A percentile compares a stretch with the other conserved stretches of the same genome.
Evolutionary conservation across 1,284 basidiomycete genomes (phyloP).

Genomic region (Boletellus deceptivus): DNA sequence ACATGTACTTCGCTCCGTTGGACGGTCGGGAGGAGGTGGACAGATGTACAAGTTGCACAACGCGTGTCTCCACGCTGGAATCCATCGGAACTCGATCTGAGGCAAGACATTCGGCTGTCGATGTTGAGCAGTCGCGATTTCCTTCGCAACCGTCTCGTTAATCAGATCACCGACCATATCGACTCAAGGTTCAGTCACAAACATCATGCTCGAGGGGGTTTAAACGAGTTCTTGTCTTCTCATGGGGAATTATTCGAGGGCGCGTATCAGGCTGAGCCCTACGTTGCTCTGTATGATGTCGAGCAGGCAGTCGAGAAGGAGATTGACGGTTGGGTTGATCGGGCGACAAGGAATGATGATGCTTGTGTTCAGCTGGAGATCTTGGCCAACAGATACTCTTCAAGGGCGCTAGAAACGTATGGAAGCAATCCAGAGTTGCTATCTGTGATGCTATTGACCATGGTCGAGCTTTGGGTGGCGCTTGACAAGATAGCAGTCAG

Average conservation of each 20-base stretch:
- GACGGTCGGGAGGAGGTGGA: constrained; percentile 18
- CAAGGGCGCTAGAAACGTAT: constrained; percentile 30
- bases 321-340: constrained; percentile 34
- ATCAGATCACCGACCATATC: background rate
- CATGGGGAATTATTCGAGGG: constrained; percentile 17
- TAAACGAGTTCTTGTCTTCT: constrained; percentile 22
- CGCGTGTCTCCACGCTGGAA: constrained; percentile 24
- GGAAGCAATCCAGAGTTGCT: constrained; percentile 38
- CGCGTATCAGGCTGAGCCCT: constrained; percentile 11
- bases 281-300: constrained; percentile 36
- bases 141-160: constrained; percentile 17
- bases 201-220: constrained; percentile 13
- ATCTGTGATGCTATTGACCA: constrained; percentile 46
- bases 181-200: constrained; percentile 14
- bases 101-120: constrained; percentile 30
- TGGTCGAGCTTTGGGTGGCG: constrained; percentile 32
- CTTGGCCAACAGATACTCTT: constrained; percentile 32
- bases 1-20: constrained; percentile 15
- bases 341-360: constrained; percentile 7
- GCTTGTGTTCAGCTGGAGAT: constrained; percentile 23
- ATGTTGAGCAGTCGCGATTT: constrained; percentile 30
- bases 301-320: constrained; percentile 30
- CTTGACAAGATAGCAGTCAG: constrained; percentile 25
- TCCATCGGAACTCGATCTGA: constrained; percentile 28
- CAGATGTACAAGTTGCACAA: constrained; percentile 13